These are phyloP conservation scores for Plasmopara viticola DNA, from an alignment of 352 stramenopile genomes.

Conservation along the genomic window DNA sequence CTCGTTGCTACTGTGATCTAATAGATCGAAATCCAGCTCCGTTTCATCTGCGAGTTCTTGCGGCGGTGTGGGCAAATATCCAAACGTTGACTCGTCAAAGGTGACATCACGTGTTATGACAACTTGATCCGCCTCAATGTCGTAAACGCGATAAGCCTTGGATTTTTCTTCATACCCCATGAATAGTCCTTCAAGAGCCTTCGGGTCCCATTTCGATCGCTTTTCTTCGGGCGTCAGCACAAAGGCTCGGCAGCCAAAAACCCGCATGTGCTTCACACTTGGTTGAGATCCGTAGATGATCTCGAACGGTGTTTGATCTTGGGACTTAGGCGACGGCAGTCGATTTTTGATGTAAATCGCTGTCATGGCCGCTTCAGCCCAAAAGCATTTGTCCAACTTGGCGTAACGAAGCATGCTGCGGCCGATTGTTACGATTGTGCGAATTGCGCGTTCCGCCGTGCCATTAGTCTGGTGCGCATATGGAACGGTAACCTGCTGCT, in stretches of 20 bases:
- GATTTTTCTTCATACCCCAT: not conserved
- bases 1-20: too few species aligned
- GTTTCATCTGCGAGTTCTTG: not conserved
- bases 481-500: constrained; percentile 7
- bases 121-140: not conserved
- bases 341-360: constrained; percentile 4
- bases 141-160: constrained; percentile 5
- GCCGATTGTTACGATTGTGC: constrained; percentile 9
- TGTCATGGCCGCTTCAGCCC: constrained; percentile 6
- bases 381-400: not conserved
- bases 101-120: not conserved
- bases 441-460: constrained; percentile 7
- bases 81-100: not conserved
- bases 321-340: too few species aligned
- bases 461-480: constrained; percentile 13
- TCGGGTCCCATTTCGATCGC: too few species aligned
- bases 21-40: not conserved
- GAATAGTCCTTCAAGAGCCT: too few species aligned
- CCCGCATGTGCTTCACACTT: constrained; percentile 11
- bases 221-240: too few species aligned
- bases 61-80: not conserved
- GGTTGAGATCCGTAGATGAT: constrained; percentile 7
- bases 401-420: not conserved
- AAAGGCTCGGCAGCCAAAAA: not conserved
- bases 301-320: constrained; percentile 1